These are phyloP conservation scores for Scutellaria minor DNA, from an alignment of 257 asterid genomes.

Conservation along the genomic window DNA sequence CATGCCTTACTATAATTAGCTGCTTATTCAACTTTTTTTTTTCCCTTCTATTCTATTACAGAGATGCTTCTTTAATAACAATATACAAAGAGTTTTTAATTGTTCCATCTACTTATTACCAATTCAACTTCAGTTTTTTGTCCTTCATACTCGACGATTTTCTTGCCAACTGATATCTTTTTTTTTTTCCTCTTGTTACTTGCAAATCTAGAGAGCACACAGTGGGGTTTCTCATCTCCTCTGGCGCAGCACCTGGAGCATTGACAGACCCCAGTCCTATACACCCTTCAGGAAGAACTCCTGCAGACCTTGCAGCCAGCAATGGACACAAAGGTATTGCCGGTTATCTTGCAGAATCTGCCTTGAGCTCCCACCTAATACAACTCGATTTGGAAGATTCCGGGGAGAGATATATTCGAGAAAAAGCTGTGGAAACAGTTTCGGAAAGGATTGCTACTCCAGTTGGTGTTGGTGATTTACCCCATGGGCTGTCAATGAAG, in stretches of 20 bases:
- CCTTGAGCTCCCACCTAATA: conserved; percentile 67
- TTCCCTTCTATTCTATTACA: neutral
- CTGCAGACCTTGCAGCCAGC: conserved; percentile 86
- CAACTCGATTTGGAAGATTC: conserved; percentile 65
- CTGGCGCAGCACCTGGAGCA: conserved; percentile 78
- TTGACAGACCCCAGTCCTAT: conserved; percentile 83
- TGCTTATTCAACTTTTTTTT: conserved; percentile 10
- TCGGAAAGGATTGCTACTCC: conserved; percentile 77
- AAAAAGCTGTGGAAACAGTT: conserved; percentile 63
- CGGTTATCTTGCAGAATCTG: conserved; percentile 83
- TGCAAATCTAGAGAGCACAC: conserved; percentile 65
- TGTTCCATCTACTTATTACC: neutral
- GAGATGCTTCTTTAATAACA: conserved; percentile 20
- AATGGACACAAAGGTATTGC: conserved; percentile 96
- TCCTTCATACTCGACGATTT: neutral
- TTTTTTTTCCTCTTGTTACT: conserved; percentile 18
- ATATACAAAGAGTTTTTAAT: neutral
- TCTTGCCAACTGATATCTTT: neutral
- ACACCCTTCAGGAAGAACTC: conserved; percentile 68
- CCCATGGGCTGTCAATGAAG: conserved; percentile 71
- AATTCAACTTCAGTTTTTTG: conserved; percentile 4
- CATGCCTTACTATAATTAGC: neutral
- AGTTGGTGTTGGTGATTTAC: conserved; percentile 56
- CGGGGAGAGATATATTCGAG: conserved; percentile 44
- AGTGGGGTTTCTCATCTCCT: conserved; percentile 74